phyloP scores from a whole-genome alignment of 768 basidiomycete species.

The Termitomyces sp. region DNA sequence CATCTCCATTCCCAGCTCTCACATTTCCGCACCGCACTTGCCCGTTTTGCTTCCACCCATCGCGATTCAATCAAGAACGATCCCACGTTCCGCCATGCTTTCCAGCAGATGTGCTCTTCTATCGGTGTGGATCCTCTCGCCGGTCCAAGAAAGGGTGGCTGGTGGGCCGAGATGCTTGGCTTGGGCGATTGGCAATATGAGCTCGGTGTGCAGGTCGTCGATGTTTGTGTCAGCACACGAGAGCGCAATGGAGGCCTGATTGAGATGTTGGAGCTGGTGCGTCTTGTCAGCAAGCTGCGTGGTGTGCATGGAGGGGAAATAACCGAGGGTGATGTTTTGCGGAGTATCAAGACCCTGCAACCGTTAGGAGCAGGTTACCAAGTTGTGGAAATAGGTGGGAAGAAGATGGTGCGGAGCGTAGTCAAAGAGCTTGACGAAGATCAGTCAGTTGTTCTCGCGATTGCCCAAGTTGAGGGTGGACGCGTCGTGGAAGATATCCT shows the following conservation, averaged over 20 bases:
- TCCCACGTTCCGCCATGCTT: slow-evolving; percentile 84
- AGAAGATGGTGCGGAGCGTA: slow-evolving; percentile 83
- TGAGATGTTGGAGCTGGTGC: slow-evolving; percentile 78
- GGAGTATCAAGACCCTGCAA: slow-evolving; percentile 80
- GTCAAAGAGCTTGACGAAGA: slow-evolving; percentile 88
- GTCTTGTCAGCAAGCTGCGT: slow-evolving; percentile 72
- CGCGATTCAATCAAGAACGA: slow-evolving; percentile 79
- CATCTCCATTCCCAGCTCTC: slow-evolving; percentile 76
- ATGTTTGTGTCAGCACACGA: slow-evolving; percentile 82
- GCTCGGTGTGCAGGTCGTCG: slow-evolving; percentile 92
- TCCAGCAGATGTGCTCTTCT: slow-evolving; percentile 92
- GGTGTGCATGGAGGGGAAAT: slow-evolving; percentile 63
- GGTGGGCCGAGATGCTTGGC: slow-evolving; percentile 88
- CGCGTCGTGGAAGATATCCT: slow-evolving; percentile 61
- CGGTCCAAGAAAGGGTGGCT: slow-evolving; percentile 78
- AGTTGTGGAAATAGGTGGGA: slow-evolving; percentile 66
- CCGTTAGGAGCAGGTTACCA: slow-evolving; percentile 92
- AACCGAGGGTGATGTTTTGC: slow-evolving; percentile 79
- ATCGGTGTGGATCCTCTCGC: slow-evolving; percentile 95
- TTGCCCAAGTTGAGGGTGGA: slow-evolving; percentile 65
- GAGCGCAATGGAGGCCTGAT: slow-evolving; percentile 92
- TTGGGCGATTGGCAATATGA: slow-evolving; percentile 96
- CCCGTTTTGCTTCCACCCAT: slow-evolving; percentile 77
- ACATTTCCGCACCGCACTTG: slow-evolving; percentile 77
- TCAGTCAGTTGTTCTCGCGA: slow-evolving; percentile 74